phyloP scores from a whole-genome alignment of 2,329 filamentous ascomycete genomes.

The Alternaria infectoria region DNA sequence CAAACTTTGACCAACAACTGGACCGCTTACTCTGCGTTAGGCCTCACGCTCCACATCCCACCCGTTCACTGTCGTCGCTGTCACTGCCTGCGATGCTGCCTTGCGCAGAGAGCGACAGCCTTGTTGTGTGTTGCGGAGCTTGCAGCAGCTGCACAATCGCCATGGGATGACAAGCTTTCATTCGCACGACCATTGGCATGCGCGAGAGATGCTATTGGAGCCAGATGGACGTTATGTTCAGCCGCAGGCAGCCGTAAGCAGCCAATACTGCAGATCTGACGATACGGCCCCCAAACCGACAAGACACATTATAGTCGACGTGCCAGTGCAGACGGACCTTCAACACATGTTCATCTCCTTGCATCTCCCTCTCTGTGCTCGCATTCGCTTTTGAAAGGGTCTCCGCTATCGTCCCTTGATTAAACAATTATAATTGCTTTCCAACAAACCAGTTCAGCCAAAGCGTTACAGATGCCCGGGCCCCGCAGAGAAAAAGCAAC shows the following conservation, averaged over 20 bases:
- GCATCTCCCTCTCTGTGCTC: not conserved
- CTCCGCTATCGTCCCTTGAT: not conserved
- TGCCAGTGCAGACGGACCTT: not conserved
- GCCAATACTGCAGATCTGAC: conserved; percentile 4
- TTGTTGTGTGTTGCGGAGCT: not conserved
- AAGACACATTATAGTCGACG: conserved; percentile 4
- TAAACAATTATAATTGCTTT: not conserved
- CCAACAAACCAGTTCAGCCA: not conserved
- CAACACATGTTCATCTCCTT: not conserved
- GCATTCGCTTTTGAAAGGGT: not conserved
- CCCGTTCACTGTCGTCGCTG: not conserved
- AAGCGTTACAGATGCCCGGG: not conserved
- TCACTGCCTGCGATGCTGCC: not conserved
- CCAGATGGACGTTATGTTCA: conserved; percentile 8
- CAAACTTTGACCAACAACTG: not conserved
- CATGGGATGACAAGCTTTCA: not conserved
- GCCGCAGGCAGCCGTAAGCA: conserved; percentile 16
- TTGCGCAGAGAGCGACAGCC: not conserved
- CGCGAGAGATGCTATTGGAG: not conserved
- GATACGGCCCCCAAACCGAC: conserved; percentile 16
- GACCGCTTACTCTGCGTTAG: not conserved
- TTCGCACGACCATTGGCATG: not conserved
- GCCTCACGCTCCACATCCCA: not conserved
- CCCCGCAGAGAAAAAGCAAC: conserved; percentile 5
- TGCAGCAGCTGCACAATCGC: not conserved